Conservation (phyloP, 495 filamentous ascomycete genomes). For the Penicillium flavigenum region DNA sequence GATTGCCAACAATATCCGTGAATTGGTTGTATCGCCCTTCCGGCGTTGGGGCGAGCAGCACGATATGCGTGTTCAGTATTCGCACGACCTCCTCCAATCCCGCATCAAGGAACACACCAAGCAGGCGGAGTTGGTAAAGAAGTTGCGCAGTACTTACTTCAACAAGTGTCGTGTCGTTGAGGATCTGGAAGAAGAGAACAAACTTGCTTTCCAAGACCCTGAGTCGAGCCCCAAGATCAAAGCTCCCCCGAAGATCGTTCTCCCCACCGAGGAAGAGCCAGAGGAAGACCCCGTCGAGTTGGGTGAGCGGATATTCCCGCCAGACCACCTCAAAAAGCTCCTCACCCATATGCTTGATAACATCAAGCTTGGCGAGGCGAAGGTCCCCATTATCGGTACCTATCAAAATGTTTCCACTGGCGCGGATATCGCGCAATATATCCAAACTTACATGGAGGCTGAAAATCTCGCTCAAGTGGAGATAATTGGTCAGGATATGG, state of each 20-base stretch:
- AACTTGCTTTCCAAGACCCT: conserved; percentile 91
- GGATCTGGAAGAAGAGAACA: conserved; percentile 97
- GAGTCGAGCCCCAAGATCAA: conserved; percentile 53
- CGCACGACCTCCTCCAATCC: conserved; percentile 86
- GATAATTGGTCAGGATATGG: conserved; percentile 88
- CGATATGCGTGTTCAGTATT: conserved; percentile 83
- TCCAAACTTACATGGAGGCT: conserved; percentile 83
- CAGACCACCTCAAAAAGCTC: conserved; percentile 86
- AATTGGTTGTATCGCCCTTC: conserved; percentile 92
- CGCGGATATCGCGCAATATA: conserved; percentile 89
- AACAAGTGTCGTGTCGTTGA: conserved; percentile 97
- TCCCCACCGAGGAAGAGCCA: conserved; percentile 56
- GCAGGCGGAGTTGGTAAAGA: conserved; percentile 84
- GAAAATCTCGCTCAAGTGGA: conserved; percentile 85
- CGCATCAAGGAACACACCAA: conserved; percentile 91
- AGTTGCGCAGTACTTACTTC: conserved; percentile 93
- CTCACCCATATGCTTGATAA: conserved; percentile 81
- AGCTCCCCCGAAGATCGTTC: conserved; percentile 58
- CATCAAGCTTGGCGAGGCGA: conserved; percentile 83
- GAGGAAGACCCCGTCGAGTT: conserved; percentile 85
- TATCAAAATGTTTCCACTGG: conserved; percentile 91
- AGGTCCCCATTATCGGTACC: conserved; percentile 91
- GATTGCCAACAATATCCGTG: conserved; percentile 92
- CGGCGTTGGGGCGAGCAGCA: conserved; percentile 94
- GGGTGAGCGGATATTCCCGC: conserved; percentile 80